Evolutionary conservation across 2,329 filamentous ascomycete genomes (phyloP).

Genomic region (Ascochyta clinopodiicola): DNA sequence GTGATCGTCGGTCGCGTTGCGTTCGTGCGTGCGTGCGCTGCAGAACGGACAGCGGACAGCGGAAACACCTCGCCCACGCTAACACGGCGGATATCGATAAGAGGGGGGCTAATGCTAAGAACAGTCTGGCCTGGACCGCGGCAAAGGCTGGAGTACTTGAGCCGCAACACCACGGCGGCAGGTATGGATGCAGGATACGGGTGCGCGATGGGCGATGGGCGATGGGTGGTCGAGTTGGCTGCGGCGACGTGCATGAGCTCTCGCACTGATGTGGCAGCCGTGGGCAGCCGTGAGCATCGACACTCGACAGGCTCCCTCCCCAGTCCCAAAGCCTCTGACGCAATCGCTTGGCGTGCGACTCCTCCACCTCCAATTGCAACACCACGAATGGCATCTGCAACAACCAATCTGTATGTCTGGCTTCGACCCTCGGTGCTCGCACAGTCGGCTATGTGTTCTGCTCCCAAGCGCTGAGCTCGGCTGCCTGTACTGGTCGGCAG

Average conservation of each 20-base stretch:
- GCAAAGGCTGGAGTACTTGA: constrained; percentile 14
- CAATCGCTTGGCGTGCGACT: constrained; percentile 8
- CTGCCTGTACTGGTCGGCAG: background rate
- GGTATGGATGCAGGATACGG: background rate
- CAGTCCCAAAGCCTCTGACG: constrained; percentile 14
- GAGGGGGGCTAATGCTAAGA: constrained; percentile 3
- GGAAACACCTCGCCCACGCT: constrained; percentile 1
- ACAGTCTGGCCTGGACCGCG: constrained; percentile 13
- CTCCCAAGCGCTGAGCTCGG: background rate
- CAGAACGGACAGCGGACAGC: constrained; percentile 14
- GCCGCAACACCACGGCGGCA: constrained; percentile 17
- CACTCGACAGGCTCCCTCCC: background rate
- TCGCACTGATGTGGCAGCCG: constrained; percentile 4
- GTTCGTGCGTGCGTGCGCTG: constrained; percentile 17
- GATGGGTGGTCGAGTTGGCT: background rate
- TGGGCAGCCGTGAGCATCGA: background rate
- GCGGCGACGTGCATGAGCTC: constrained; percentile 6
- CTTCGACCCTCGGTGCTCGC: background rate
- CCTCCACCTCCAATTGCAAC: background rate
- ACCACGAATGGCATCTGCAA: background rate
- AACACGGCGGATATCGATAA: constrained; percentile 28
- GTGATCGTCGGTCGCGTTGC: constrained; percentile 29
- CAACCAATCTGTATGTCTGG: background rate
- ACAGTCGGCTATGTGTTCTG: background rate
- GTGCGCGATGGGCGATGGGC: background rate